These are phyloP conservation scores for Saprolegnia diclina DNA, from an alignment of 352 stramenopile species.

Conservation along the genomic window DNA sequence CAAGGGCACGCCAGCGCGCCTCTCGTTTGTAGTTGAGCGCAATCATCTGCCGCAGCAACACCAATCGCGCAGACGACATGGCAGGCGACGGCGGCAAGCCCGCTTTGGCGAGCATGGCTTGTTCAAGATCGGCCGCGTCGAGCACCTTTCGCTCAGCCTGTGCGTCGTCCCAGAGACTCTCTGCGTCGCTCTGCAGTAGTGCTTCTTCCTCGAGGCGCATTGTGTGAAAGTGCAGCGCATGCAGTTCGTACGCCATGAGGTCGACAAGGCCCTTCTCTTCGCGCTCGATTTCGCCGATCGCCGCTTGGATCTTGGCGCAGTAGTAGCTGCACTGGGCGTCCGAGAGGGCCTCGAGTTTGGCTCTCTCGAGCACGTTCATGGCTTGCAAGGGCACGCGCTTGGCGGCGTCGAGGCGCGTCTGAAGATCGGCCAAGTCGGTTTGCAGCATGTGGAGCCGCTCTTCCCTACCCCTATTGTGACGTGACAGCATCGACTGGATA, in stretches of 20 bases:
- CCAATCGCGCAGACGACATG: conserved; percentile 29
- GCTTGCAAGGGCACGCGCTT: conserved; percentile 45
- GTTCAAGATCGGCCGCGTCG: background rate
- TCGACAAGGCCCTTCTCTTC: conserved; percentile 40
- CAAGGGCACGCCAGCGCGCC: conserved; percentile 48
- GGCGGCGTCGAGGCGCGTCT: conserved; percentile 40
- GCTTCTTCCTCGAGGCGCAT: conserved; percentile 50
- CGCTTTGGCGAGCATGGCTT: background rate
- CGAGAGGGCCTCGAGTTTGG: conserved; percentile 39
- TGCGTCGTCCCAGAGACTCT: background rate
- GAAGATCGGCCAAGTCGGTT: conserved; percentile 39
- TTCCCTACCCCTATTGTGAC: background rate
- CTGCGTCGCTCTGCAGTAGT: conserved; percentile 32
- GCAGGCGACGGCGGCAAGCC: background rate
- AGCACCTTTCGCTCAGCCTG: background rate
- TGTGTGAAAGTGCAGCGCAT: conserved; percentile 40
- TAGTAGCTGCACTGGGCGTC: conserved; percentile 23
- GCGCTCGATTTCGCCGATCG: conserved; percentile 31
- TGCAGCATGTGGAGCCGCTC: conserved; percentile 39
- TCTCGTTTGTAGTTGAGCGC: conserved; percentile 64
- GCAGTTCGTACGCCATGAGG: conserved; percentile 43
- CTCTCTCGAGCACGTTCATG: conserved; percentile 42
- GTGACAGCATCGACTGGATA: background rate
- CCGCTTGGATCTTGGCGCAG: conserved; percentile 30
- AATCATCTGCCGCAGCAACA: conserved; percentile 50